phyloP scores from a whole-genome alignment of 345 rosid genomes.

The Hibiscus tridactylites region DNA sequence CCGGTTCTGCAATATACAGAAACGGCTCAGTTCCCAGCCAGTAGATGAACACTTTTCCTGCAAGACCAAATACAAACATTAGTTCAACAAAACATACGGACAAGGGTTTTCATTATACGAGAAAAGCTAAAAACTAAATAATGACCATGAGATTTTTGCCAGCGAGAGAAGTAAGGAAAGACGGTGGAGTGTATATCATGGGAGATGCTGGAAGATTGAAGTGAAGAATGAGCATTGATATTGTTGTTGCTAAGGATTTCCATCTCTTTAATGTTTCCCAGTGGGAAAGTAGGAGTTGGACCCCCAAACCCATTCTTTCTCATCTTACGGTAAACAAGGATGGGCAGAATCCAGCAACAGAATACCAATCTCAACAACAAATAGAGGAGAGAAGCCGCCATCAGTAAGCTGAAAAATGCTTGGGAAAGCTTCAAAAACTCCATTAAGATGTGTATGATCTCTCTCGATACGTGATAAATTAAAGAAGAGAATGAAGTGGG shows the following conservation, averaged over 20 bases:
- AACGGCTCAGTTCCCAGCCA: constrained; percentile 97
- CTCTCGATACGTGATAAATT: not conserved
- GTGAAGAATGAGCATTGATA: constrained; percentile 9
- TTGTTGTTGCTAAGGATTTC: constrained; percentile 19
- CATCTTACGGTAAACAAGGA: constrained; percentile 39
- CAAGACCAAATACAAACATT: not conserved
- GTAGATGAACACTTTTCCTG: constrained; percentile 86
- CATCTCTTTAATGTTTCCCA: constrained; percentile 72
- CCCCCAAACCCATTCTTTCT: constrained; percentile 59
- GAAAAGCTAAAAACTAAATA: not conserved
- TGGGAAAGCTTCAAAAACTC: constrained; percentile 9
- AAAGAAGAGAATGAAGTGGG: not conserved
- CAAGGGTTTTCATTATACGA: not conserved
- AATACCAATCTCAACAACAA: constrained; percentile 30
- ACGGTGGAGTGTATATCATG: constrained; percentile 76
- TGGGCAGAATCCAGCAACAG: constrained; percentile 56
- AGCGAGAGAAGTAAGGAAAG: constrained; percentile 72
- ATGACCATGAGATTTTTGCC: constrained; percentile 70
- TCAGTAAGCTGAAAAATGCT: constrained; percentile 1
- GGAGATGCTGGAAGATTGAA: constrained; percentile 26
- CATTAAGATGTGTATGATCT: constrained; percentile 7
- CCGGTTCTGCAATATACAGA: constrained; percentile 81
- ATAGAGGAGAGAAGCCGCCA: constrained; percentile 21
- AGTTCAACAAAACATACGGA: not conserved
- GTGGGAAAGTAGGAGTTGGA: constrained; percentile 70